Conservation (phyloP, 208 protist genomes). For the Balamuthia mandrillaris region DNA sequence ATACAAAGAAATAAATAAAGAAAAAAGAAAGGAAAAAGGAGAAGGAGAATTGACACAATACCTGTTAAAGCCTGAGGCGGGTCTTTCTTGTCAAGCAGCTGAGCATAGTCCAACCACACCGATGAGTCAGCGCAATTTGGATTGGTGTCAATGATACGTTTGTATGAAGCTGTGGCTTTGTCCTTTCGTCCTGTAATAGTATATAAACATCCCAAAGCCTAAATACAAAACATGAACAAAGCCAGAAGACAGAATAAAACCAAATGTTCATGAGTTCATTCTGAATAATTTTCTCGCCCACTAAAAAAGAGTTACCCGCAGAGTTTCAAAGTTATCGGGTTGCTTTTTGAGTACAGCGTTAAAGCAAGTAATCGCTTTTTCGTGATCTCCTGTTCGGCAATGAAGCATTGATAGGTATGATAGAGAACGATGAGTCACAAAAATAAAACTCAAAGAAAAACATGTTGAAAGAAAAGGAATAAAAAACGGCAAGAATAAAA, state of each 20-base stretch:
- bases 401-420: not conserved
- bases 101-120: slow-evolving; percentile 48
- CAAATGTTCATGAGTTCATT: too few relatives aligned
- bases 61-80: not conserved
- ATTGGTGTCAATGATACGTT: not conserved
- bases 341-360: slow-evolving; percentile 42
- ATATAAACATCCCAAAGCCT: slow-evolving; percentile 34
- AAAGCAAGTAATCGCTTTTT: slow-evolving; percentile 58
- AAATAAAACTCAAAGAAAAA: not conserved
- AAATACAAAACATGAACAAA: too few relatives aligned
- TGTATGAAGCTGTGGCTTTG: not conserved
- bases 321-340: slow-evolving; percentile 66
- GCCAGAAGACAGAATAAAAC: too few relatives aligned
- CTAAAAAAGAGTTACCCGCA: too few relatives aligned
- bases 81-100: not conserved
- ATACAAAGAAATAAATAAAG: too few relatives aligned
- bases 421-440: not conserved
- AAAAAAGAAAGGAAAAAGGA: not conserved
- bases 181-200: not conserved
- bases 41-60: not conserved
- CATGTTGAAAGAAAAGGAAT: too few relatives aligned
- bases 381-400: slow-evolving; percentile 35
- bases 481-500: not conserved
- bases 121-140: slow-evolving; percentile 45
- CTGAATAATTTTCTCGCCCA: too few relatives aligned